Conservation (phyloP, 1,284 basidiomycete species). For the Melampsora abietis-canadensis region DNA sequence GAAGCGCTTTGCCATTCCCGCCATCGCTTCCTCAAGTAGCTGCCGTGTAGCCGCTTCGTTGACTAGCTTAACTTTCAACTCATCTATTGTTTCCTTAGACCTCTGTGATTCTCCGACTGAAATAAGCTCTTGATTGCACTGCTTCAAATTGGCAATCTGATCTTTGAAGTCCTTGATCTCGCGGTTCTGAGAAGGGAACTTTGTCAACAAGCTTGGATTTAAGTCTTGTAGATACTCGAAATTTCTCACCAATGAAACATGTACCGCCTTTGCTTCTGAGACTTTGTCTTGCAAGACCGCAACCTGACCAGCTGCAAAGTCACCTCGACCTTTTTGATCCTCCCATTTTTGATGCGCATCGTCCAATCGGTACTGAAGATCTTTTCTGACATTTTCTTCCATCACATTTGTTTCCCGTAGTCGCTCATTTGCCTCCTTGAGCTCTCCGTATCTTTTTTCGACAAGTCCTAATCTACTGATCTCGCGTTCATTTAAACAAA, state of each 20-base stretch:
- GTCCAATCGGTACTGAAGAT: constrained; percentile 18
- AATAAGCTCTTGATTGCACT: constrained; percentile 9
- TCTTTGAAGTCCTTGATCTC: constrained; percentile 23
- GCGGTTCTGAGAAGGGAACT: constrained; percentile 10
- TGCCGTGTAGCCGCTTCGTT: constrained; percentile 13
- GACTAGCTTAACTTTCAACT: constrained; percentile 1
- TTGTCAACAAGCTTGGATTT: not conserved
- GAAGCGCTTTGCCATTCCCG: not conserved
- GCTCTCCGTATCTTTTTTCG: constrained; percentile 5
- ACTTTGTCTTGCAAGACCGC: constrained; percentile 20
- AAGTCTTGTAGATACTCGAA: too few relatives aligned
- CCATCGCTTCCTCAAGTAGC: constrained; percentile 8
- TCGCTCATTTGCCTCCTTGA: not conserved
- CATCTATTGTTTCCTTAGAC: constrained; percentile 29
- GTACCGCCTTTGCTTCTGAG: constrained; percentile 9
- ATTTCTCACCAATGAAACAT: constrained; percentile 11
- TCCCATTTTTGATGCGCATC: constrained; percentile 26
- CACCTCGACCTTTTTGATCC: constrained; percentile 13
- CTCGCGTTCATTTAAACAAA: constrained; percentile 2
- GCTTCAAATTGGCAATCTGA: not conserved
- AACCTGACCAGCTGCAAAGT: constrained; percentile 20
- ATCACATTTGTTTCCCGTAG: not conserved
- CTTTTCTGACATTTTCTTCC: not conserved
- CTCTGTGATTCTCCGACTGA: constrained; percentile 23
- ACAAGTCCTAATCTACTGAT: not conserved